phyloP scores from a whole-genome alignment of 495 filamentous ascomycete genomes.

The Chaetomium fimeti region DNA sequence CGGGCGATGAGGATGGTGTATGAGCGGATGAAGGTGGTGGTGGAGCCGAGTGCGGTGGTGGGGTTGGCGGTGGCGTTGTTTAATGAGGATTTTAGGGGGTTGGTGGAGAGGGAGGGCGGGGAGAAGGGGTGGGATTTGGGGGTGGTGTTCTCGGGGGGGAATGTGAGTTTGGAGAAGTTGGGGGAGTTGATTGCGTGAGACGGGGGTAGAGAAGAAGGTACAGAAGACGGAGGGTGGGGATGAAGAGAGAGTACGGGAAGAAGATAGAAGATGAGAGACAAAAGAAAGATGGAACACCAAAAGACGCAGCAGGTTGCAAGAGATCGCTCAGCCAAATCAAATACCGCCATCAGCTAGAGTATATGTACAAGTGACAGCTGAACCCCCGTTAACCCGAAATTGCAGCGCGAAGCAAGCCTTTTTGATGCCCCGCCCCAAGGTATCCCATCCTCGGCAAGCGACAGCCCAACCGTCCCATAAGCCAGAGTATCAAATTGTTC shows the following conservation, averaged over 20 bases:
- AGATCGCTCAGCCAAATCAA: slow-evolving; percentile 7
- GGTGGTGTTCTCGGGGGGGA: slow-evolving; percentile 84
- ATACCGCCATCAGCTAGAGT: slow-evolving; percentile 22
- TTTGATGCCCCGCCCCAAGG: slow-evolving; percentile 28
- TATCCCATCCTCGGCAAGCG: slow-evolving; percentile 26
- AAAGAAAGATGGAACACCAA: background rate
- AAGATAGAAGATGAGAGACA: background rate
- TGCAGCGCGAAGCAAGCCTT: slow-evolving; percentile 23
- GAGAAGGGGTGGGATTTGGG: slow-evolving; percentile 82
- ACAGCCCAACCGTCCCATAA: slow-evolving; percentile 19
- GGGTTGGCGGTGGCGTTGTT: slow-evolving; percentile 78
- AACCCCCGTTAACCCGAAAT: slow-evolving; percentile 14
- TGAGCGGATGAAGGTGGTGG: slow-evolving; percentile 87
- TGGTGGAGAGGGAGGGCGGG: slow-evolving; percentile 69
- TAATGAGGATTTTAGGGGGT: slow-evolving; percentile 74
- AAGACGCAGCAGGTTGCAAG: background rate
- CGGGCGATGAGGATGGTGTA: slow-evolving; percentile 71
- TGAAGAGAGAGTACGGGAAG: background rate
- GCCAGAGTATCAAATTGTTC: slow-evolving; percentile 26
- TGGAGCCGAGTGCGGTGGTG: slow-evolving; percentile 89
- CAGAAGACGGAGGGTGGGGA: background rate
- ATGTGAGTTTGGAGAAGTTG: slow-evolving; percentile 80
- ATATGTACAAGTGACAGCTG: slow-evolving; percentile 31
- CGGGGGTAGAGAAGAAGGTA: background rate
- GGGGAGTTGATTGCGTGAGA: slow-evolving; percentile 55